Base-by-base conservation (phyloP, 2,329 filamentous ascomycete species). In the Penicillium polonicum region DNA sequence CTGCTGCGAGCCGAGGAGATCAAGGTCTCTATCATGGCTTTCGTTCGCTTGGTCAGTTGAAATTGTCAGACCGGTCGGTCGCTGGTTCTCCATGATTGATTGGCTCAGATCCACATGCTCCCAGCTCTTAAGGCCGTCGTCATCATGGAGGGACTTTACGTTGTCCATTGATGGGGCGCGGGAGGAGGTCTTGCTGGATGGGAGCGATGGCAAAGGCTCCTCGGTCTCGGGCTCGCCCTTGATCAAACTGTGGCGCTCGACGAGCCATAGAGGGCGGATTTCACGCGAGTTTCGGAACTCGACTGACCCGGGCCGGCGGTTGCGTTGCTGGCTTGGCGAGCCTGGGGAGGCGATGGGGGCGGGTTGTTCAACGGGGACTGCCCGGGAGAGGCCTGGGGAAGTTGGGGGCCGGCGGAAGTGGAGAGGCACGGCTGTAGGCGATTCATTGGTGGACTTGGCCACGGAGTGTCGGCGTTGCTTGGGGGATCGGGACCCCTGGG, bases 201-300 rank as follows among this genome's bases (percentile, higher is more conserved):
- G 81, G 12, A 83, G 71, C n/a, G 79, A 79, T 35, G 81, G 81
- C 46, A 79, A 71, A 5, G 74, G 66, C 50, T 79, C 78, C 27
- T 78, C 74, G 15, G 62, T 60, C 39, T 77, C 71, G 17, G 67
- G 70, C 61, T 72, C 76, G 19, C 71, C 68, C 65, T 82, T 80
- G 19, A 62, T 68, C 10, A 70, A 61, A 21, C 77, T 75, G 63
- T 81, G 84, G 31, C 80, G 86, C 72, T 95, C 90, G 7, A 96
- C 85, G 23, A 96, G 85, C 74, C 90, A 93, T 9, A 97, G 78
- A 0, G 92, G 92, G 64, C 89, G 87, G 67, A 92, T 88, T 69
- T 94, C 91, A 54, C 83, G 83, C 19, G 74, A 77, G 36, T 74
- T 75, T 59, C 76, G 79, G 68, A 84, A 84, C 60, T 85, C 81